Conservation (phyloP, 2,329 filamentous ascomycete genomes). For the Trichoderma atrobrunneum region DNA sequence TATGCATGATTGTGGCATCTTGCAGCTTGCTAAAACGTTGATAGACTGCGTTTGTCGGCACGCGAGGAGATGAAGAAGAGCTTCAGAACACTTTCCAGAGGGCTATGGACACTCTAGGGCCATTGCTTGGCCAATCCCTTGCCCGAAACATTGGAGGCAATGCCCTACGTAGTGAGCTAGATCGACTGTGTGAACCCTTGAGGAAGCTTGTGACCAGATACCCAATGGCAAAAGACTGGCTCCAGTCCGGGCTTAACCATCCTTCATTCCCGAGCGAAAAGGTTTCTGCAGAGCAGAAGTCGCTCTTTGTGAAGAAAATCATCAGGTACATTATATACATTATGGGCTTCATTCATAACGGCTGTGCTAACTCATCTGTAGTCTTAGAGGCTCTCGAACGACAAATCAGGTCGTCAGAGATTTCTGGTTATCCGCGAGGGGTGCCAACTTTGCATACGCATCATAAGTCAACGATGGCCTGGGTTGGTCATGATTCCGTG, state of each 20-base stretch:
- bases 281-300: constrained; percentile 58
- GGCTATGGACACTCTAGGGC: constrained; percentile 59
- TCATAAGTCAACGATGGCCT: constrained; percentile 39
- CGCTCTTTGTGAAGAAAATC: constrained; percentile 63
- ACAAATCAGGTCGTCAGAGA: constrained; percentile 68
- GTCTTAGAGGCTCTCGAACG: constrained; percentile 59
- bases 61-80: constrained; percentile 42
- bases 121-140: constrained; percentile 57
- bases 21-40: constrained; percentile 4
- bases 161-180: constrained; percentile 68
- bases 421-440: constrained; percentile 69
- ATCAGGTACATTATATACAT: constrained; percentile 45
- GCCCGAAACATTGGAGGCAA: constrained; percentile 66
- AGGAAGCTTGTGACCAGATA: constrained; percentile 63
- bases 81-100: constrained; percentile 44
- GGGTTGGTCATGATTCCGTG: background rate
- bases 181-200: constrained; percentile 66
- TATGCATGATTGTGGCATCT: background rate
- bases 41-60: constrained; percentile 52
- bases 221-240: constrained; percentile 56
- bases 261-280: constrained; percentile 58
- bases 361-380: constrained; percentile 29
- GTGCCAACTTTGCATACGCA: constrained; percentile 59
- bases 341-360: background rate
- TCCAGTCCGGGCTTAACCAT: constrained; percentile 57